Evolutionary conservation across 2,329 filamentous ascomycete genomes (phyloP).

Genomic region (Tolypocladium nubicola): DNA sequence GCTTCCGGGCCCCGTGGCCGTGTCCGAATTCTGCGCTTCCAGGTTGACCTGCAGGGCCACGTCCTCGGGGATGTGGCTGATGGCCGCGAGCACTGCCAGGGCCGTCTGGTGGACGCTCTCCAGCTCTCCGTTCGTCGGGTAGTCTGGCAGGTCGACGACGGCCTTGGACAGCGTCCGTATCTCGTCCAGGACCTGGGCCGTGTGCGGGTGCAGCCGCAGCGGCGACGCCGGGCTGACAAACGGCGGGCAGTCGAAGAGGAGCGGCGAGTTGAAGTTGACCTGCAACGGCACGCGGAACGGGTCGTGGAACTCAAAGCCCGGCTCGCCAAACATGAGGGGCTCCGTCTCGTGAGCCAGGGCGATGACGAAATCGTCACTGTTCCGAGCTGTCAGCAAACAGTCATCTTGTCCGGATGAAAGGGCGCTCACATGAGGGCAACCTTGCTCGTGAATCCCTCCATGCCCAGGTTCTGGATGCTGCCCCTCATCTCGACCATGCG

Average conservation of each 20-base stretch:
- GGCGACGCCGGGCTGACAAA: slow-evolving; percentile 31
- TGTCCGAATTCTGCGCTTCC: neutral
- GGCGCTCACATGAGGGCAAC: slow-evolving; percentile 34
- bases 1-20: neutral
- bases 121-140: slow-evolving; percentile 23
- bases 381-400: neutral
- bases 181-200: slow-evolving; percentile 40
- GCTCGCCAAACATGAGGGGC: slow-evolving; percentile 28
- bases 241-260: slow-evolving; percentile 29
- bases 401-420: no score
- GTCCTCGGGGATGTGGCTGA: slow-evolving; percentile 21
- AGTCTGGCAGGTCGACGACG: slow-evolving; percentile 27
- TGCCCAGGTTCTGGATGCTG: slow-evolving; percentile 32
- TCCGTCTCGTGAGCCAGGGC: slow-evolving; percentile 35
- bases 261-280: slow-evolving; percentile 35
- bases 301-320: slow-evolving; percentile 31
- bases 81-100: slow-evolving; percentile 27
- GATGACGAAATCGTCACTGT: slow-evolving; percentile 35
- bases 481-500: slow-evolving; percentile 37
- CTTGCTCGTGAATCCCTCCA: slow-evolving; percentile 36
- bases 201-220: slow-evolving; percentile 32
- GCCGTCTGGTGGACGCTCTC: slow-evolving; percentile 28
- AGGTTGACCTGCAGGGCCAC: slow-evolving; percentile 8
- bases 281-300: slow-evolving; percentile 27
- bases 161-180: slow-evolving; percentile 35